Conservation (phyloP, 768 basidiomycete genomes). For the Boletus tomentosulus region DNA sequence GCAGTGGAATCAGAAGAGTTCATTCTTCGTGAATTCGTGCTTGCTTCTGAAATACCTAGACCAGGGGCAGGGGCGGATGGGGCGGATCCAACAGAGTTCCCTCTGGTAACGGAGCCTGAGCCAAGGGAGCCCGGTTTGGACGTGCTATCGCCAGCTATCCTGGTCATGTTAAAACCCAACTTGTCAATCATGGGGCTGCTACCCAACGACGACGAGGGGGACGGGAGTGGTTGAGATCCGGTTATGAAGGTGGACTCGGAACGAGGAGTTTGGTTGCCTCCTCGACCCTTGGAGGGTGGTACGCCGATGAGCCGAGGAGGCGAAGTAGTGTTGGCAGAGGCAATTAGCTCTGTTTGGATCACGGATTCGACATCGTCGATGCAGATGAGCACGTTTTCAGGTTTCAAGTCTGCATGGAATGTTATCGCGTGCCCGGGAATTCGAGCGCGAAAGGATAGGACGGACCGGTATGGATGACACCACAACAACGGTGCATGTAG, state of each 20-base stretch:
- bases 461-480: constrained; percentile 90
- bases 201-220: constrained; percentile 69
- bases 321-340: constrained; percentile 30
- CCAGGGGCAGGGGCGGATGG: constrained; percentile 12
- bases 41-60: constrained; percentile 9
- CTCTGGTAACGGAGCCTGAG: constrained; percentile 22
- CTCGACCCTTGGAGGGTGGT: constrained; percentile 86
- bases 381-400: constrained; percentile 95
- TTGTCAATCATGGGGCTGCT: constrained; percentile 77
- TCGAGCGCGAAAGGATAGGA: background rate
- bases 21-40: constrained; percentile 20
- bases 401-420: constrained; percentile 72
- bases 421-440: constrained; percentile 4
- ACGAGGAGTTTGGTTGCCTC: constrained; percentile 94
- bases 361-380: constrained; percentile 96
- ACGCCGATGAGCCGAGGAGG: constrained; percentile 80
- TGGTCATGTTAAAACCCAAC: constrained; percentile 89
- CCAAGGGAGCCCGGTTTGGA: constrained; percentile 34
- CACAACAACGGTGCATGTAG: constrained; percentile 97
- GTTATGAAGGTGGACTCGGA: constrained; percentile 82
- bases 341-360: constrained; percentile 76
- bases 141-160: constrained; percentile 56
- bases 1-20: constrained; percentile 43
- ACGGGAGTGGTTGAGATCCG: constrained; percentile 89
- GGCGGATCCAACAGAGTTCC: constrained; percentile 18